These are phyloP conservation scores for Saturnispora besseyi DNA, from an alignment of 805 yeast species.

Conservation along the genomic window DNA sequence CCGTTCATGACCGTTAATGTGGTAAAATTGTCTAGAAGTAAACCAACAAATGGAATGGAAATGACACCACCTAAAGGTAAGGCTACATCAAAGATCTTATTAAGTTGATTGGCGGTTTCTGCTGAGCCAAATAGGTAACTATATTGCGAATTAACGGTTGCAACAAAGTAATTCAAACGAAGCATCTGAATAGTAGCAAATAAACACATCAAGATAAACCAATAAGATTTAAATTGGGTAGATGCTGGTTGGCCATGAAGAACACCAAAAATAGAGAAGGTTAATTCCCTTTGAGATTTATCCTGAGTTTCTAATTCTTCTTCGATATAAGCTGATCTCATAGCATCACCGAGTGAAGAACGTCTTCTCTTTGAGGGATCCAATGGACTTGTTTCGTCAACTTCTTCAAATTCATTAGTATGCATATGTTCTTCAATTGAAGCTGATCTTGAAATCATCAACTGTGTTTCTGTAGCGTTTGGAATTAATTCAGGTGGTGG, in stretches of 20 bases:
- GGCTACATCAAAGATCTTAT: constrained; percentile 42
- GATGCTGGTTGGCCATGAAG: constrained; percentile 44
- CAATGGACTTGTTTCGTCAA: constrained; percentile 14
- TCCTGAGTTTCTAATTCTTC: constrained; percentile 35
- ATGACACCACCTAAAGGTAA: constrained; percentile 49
- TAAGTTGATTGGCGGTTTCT: constrained; percentile 32
- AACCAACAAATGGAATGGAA: constrained; percentile 46
- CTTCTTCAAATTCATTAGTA: constrained; percentile 5
- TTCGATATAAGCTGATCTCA: constrained; percentile 43
- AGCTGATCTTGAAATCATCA: constrained; percentile 21
- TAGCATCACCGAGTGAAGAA: constrained; percentile 49
- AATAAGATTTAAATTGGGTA: constrained; percentile 41
- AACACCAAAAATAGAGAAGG: constrained; percentile 44
- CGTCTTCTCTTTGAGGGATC: constrained; percentile 21
- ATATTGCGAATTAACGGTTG: constrained; percentile 49
- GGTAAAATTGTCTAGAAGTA: constrained; percentile 40
- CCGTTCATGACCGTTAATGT: constrained; percentile 36
- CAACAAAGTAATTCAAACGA: constrained; percentile 49
- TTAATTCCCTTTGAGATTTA: constrained; percentile 17
- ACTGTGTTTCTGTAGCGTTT: constrained; percentile 23
- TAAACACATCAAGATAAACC: constrained; percentile 42
- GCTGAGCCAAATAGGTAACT: constrained; percentile 35
- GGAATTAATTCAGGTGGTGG: constrained; percentile 29
- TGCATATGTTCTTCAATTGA: constrained; percentile 21
- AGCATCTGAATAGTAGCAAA: constrained; percentile 51